A percentile compares a stretch with the other conserved stretches of the same genome.
Evolutionary conservation across 257 asterid species (phyloP).

Genomic region (Ophiorrhiza pumila): DNA sequence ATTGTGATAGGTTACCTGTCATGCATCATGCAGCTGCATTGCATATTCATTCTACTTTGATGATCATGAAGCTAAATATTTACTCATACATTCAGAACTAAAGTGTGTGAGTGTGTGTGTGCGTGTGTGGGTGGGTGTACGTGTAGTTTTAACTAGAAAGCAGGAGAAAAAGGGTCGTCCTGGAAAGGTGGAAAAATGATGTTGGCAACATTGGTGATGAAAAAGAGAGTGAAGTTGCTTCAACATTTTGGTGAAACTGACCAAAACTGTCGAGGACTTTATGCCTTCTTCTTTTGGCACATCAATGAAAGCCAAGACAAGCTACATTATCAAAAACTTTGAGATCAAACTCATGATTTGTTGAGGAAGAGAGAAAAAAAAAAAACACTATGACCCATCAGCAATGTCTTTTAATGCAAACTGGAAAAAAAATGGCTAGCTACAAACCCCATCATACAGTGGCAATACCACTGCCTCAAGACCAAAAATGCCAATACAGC

Average conservation of each 20-base stretch:
- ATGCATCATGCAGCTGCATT: constrained; percentile 6
- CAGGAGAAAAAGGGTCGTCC: background rate
- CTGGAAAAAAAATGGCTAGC: background rate
- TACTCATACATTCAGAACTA: no score
- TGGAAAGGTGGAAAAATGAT: background rate
- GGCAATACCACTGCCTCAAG: background rate
- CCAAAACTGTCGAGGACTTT: constrained; percentile 4
- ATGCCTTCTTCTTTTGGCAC: background rate
- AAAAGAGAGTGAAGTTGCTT: constrained; percentile 1
- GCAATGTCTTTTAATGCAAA: background rate
- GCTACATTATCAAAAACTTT: background rate
- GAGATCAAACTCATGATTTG: background rate
- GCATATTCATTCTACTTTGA: background rate
- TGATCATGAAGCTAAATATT: background rate
- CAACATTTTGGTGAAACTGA: background rate
- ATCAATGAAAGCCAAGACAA: background rate
- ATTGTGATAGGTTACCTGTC: background rate
- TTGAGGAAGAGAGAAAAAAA: background rate
- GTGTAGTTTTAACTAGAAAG: background rate
- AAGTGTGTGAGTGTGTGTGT: no score
- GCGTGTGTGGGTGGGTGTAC: background rate
- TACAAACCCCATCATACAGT: background rate
- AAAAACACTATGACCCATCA: background rate
- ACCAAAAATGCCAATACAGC: background rate
- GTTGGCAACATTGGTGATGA: background rate